Percentiles rank a stretch among this genome's conserved stretches.
Conservation (phyloP, 2,329 filamentous ascomycete species). For the Rutstroemia sp. region DNA sequence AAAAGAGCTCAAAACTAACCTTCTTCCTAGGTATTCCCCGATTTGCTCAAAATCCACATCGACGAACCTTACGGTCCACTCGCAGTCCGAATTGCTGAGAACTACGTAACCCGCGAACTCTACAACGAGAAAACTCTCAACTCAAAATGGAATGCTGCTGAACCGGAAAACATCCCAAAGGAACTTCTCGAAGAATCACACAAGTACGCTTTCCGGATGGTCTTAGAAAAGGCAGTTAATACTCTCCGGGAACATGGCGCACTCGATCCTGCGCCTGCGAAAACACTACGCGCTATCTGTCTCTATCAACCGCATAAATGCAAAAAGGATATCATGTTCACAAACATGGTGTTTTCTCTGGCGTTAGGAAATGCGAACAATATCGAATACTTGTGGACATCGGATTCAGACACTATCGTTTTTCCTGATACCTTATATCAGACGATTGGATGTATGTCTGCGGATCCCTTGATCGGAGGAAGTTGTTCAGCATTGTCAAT, state of each 20-base stretch:
- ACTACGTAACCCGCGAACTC: conserved; percentile 11
- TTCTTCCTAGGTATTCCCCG: conserved; percentile 11
- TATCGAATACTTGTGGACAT: conserved; percentile 32
- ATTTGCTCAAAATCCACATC: conserved; percentile 13
- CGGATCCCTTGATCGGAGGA: conserved; percentile 29
- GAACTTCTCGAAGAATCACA: conserved; percentile 11
- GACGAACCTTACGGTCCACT: conserved; percentile 14
- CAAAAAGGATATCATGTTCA: conserved; percentile 35
- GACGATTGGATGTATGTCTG: conserved; percentile 28
- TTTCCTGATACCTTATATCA: conserved; percentile 15
- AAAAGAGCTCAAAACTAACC: neutral
- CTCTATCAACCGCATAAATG: conserved; percentile 32
- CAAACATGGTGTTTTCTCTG: conserved; percentile 30
- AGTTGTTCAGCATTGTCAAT: conserved; percentile 30
- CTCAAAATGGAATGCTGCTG: conserved; percentile 1
- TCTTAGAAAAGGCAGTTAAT: conserved; percentile 11
- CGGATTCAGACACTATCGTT: conserved; percentile 28
- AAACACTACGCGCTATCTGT: conserved; percentile 20
- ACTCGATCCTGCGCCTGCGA: neutral
- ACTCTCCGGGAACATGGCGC: conserved; percentile 11
- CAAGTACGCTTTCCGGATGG: conserved; percentile 10
- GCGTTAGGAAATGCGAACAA: conserved; percentile 28
- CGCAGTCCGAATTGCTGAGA: conserved; percentile 12
- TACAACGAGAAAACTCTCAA: conserved; percentile 2
- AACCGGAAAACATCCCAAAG: conserved; percentile 3